phyloP scores from a whole-genome alignment of 2,329 filamentous ascomycete species.

The Metarhizium guizhouense region DNA sequence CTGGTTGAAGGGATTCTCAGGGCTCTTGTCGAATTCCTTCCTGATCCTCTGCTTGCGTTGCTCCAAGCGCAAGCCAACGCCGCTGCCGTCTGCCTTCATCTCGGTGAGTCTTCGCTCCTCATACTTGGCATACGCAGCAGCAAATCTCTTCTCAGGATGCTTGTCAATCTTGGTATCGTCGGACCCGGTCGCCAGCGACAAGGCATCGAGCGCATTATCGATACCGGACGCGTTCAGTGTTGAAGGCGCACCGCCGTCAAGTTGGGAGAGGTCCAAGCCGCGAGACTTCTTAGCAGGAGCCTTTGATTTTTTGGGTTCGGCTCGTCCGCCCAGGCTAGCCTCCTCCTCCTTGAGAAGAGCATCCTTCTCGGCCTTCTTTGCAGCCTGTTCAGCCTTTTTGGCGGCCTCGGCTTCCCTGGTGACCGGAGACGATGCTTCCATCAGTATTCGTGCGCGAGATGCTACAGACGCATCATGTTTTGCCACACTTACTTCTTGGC shows the following conservation, averaged over 20 bases:
- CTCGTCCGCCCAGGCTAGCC: constrained; percentile 46
- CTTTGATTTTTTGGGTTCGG: constrained; percentile 59
- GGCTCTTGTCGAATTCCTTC: constrained; percentile 91
- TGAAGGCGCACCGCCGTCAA: constrained; percentile 53
- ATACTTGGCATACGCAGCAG: constrained; percentile 75
- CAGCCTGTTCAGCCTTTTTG: constrained; percentile 77
- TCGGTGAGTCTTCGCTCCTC: constrained; percentile 75
- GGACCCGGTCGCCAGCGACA: constrained; percentile 53
- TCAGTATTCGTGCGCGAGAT: background rate
- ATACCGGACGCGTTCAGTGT: constrained; percentile 78
- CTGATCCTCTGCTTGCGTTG: constrained; percentile 76
- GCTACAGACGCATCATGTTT: background rate
- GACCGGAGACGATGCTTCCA: background rate
- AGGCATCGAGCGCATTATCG: constrained; percentile 85
- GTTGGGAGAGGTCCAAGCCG: constrained; percentile 66
- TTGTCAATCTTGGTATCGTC: constrained; percentile 66
- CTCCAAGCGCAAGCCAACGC: constrained; percentile 64
- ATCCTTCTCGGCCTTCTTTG: constrained; percentile 90
- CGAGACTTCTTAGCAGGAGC: constrained; percentile 59
- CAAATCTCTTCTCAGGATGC: constrained; percentile 80
- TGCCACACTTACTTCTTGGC: constrained; percentile 66
- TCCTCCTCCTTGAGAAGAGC: constrained; percentile 80
- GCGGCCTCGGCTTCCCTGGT: constrained; percentile 27
- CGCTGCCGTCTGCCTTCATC: constrained; percentile 72
- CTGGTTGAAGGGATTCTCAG: constrained; percentile 94